Conservation (phyloP, 2,329 filamentous ascomycete species). For the Gaeumannomyces tritici region DNA sequence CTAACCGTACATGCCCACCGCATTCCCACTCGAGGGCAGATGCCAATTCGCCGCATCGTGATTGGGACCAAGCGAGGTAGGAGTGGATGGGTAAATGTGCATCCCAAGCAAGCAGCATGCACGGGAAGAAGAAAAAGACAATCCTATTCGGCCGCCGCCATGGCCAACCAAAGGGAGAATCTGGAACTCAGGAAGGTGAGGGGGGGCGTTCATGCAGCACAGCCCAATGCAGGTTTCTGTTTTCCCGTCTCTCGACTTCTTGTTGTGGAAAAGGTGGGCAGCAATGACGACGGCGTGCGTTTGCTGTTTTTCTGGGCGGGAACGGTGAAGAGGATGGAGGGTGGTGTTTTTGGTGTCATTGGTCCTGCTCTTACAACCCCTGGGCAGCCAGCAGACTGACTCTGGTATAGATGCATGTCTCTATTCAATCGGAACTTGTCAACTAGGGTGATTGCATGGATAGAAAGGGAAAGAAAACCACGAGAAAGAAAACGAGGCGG, state of each 20-base stretch:
- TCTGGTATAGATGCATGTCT: too few relatives aligned
- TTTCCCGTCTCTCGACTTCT: not conserved
- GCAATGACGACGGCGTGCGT: not conserved
- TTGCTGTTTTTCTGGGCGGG: not conserved
- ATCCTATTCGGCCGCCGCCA: not conserved
- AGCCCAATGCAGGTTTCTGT: not conserved
- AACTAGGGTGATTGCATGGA: too few relatives aligned
- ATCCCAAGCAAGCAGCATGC: not conserved
- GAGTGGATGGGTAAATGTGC: too few relatives aligned
- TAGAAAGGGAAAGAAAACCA: too few relatives aligned
- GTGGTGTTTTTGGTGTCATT: too few relatives aligned
- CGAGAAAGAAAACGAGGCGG: too few relatives aligned
- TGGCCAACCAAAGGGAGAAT: not conserved
- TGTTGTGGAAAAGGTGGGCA: not conserved
- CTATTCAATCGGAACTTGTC: too few relatives aligned
- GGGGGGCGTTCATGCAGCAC: not conserved
- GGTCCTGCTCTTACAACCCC: too few relatives aligned
- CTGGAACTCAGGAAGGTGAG: not conserved
- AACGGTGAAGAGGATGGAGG: not conserved
- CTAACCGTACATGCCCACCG: not conserved
- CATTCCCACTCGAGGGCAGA: not conserved
- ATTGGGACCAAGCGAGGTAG: not conserved
- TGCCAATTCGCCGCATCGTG: not conserved
- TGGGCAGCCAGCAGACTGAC: too few relatives aligned
- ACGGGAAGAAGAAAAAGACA: not conserved